phyloP scores from a whole-genome alignment of 2,329 filamentous ascomycete genomes.

The Ceratocystis harringtonii region DNA sequence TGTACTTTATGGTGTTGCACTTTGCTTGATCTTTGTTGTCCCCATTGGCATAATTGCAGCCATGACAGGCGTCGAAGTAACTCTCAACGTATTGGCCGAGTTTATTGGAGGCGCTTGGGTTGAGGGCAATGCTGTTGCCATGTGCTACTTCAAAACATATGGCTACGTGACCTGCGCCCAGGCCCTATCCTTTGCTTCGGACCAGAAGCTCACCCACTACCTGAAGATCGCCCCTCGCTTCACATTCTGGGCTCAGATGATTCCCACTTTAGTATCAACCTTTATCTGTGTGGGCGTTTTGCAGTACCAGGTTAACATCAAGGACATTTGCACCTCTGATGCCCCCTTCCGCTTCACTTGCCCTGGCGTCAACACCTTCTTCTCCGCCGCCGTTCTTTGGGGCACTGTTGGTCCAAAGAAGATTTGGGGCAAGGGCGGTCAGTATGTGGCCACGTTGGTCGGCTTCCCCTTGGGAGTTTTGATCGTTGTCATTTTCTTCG shows the following conservation, averaged over 20 bases:
- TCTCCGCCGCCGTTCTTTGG: constrained; percentile 33
- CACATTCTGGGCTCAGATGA: constrained; percentile 44
- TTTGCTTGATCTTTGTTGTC: constrained; percentile 37
- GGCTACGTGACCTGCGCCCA: constrained; percentile 36
- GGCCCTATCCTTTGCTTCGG: constrained; percentile 36
- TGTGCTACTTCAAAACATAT: constrained; percentile 42
- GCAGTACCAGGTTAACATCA: constrained; percentile 31
- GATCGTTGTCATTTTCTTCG: constrained; percentile 25
- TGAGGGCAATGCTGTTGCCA: constrained; percentile 35
- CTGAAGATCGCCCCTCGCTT: constrained; percentile 47
- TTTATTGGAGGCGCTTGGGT: constrained; percentile 38
- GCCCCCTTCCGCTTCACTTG: constrained; percentile 27
- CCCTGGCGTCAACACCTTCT: constrained; percentile 28
- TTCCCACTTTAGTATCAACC: constrained; percentile 39
- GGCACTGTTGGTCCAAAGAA: constrained; percentile 30
- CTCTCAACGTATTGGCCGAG: constrained; percentile 38
- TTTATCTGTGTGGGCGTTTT: constrained; percentile 36
- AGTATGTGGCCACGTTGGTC: constrained; percentile 28
- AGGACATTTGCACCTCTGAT: constrained; percentile 26
- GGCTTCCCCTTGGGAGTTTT: constrained; percentile 26
- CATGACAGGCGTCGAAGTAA: constrained; percentile 38
- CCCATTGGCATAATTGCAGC: constrained; percentile 39
- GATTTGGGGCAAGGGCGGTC: constrained; percentile 28
- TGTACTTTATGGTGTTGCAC: constrained; percentile 35
- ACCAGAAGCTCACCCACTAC: constrained; percentile 38